Base-by-base conservation (phyloP, 768 basidiomycete species). In the Kwoniella europaea region DNA sequence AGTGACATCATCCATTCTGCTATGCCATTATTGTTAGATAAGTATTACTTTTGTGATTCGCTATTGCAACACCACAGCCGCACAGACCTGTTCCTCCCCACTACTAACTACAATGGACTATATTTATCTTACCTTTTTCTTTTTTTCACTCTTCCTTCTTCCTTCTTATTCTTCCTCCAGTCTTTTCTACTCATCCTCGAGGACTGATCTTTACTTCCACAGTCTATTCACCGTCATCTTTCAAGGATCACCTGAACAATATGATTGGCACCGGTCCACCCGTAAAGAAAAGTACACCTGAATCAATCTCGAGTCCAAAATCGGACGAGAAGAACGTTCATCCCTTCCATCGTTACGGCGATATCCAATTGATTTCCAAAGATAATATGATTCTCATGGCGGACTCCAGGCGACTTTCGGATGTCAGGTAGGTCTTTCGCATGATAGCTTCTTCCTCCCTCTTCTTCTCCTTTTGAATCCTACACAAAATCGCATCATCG, bases 301-400 rank as follows among this genome's bases (percentile, higher is more conserved):
- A 18, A 16, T 18, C 46, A 6, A 50, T 1, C 12, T 15, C 18
- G 16, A 13, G 15, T 3, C 46, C 12, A 50, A 50, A 4, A 12
- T 9, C 59, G 18, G 35, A 44, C 6, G n/a, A 22, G 15, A 10
- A 43, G 16, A 20, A 10, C 6, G 4, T 61, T 10, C 68, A 69
- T 41, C 44, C 16, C 1, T 69, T 55, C 22, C 68, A 69, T 35
- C 6, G 46, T 0, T 43, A 46, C 10, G 68, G 68, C 1, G 55
- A 69, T 43, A 61, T 58, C 35, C 24, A 20, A 9, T 44, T 69
- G 18, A 10, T 22, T 2, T 55, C 68, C 7, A 63, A 35, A 3
- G 62, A 69, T 24, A 43, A 55, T 1, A 46, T 41, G 0, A 20
- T 63, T 5, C 50, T 69, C 9, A 44, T 56, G 44, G 68, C 68